Conservation (phyloP, 257 asterid genomes). For the Solanum appendiculatum region DNA sequence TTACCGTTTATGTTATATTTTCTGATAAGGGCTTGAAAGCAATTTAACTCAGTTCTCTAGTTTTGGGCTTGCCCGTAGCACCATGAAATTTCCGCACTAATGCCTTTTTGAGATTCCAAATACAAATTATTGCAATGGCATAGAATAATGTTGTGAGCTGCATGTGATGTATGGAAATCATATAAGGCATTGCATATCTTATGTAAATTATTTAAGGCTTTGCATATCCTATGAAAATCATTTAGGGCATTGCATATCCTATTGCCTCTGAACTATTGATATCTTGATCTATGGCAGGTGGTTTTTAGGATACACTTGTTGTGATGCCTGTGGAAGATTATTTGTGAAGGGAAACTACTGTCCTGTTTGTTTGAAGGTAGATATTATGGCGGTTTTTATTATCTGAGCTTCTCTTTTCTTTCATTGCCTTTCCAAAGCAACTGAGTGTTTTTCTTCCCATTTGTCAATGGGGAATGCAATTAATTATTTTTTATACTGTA, state of each 20-base stretch:
- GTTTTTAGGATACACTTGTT: constrained; percentile 97
- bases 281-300: constrained; percentile 51
- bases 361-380: constrained; percentile 96
- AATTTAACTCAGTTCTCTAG: not conserved
- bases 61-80: not conserved
- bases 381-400: not conserved
- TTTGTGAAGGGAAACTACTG: constrained; percentile 93
- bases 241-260: not conserved
- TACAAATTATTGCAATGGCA: not conserved
- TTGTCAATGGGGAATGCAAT: not conserved
- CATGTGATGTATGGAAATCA: not conserved
- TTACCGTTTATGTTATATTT: not conserved
- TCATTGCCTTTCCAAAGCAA: not conserved
- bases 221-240: not conserved
- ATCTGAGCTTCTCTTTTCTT: not conserved
- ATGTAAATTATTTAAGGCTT: not conserved
- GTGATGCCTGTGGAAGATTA: constrained; percentile 99
- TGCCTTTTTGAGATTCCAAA: not conserved
- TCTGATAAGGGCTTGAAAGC: not conserved
- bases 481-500: constrained; percentile 25
- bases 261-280: not conserved
- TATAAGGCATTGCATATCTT: not conserved
- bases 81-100: not conserved
- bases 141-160: not conserved
- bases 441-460: not conserved